Evolutionary conservation across 768 basidiomycete genomes (phyloP).

Genomic region (Hemileccinum impolitum): DNA sequence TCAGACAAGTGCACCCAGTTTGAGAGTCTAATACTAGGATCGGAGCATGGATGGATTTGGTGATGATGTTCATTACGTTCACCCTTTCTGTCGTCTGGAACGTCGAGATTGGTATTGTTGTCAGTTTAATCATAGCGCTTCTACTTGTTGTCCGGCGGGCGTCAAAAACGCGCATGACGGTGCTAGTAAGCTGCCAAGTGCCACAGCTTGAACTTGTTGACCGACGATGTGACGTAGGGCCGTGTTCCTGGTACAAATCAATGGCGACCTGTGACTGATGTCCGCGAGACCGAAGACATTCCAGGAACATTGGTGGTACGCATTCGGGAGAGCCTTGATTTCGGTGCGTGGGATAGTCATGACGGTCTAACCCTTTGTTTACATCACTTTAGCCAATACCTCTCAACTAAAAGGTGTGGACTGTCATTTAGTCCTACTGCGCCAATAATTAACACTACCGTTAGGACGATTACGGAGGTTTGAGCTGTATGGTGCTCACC

Average conservation of each 20-base stretch:
- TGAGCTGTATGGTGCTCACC: slow-evolving; percentile 81
- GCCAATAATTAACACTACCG: neutral
- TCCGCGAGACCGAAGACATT: slow-evolving; percentile 77
- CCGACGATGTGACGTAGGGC: slow-evolving; percentile 46
- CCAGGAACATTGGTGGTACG: slow-evolving; percentile 84
- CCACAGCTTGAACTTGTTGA: neutral
- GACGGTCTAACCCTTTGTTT: neutral
- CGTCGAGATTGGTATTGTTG: slow-evolving; percentile 90
- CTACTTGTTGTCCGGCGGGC: slow-evolving; percentile 88
- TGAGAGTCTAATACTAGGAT: slow-evolving; percentile 41
- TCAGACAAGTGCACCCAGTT: neutral
- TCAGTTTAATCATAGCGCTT: slow-evolving; percentile 83
- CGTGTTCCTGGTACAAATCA: slow-evolving; percentile 82
- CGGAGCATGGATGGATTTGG: slow-evolving; percentile 88
- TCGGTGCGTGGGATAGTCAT: slow-evolving; percentile 49
- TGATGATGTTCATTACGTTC: slow-evolving; percentile 87
- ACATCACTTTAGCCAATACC: slow-evolving; percentile 68
- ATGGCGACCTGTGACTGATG: slow-evolving; percentile 90
- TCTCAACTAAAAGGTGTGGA: slow-evolving; percentile 81
- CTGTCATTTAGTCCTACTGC: neutral
- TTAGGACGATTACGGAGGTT: slow-evolving; percentile 76
- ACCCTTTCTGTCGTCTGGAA: slow-evolving; percentile 83
- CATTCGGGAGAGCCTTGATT: slow-evolving; percentile 87
- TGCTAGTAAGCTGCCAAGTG: slow-evolving; percentile 50
- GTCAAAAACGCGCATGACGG: slow-evolving; percentile 85